phyloP scores from a whole-genome alignment of 2,329 filamentous ascomycete genomes.

The Stagonosporopsis rhizophila region DNA sequence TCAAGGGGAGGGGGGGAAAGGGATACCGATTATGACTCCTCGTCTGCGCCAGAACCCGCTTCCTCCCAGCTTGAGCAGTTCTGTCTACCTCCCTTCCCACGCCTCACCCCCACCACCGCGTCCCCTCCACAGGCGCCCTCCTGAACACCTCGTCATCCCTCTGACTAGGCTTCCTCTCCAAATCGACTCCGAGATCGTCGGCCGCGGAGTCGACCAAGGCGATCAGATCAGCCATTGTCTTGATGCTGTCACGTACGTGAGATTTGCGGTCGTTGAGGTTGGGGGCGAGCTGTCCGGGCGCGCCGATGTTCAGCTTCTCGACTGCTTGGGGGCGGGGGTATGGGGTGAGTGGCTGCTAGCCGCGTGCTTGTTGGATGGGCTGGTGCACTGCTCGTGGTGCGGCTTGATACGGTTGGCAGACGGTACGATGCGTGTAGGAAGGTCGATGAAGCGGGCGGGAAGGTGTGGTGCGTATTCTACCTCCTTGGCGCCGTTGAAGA shows the following conservation, averaged over 20 bases:
- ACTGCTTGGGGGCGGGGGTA: constrained; percentile 30
- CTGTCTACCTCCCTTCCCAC: no score
- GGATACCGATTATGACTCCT: no score
- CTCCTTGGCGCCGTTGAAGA: constrained; percentile 22
- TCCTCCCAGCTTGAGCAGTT: no score
- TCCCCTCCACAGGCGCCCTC: constrained; percentile 30
- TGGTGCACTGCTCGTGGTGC: not conserved
- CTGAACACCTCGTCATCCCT: constrained; percentile 37
- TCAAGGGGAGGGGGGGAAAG: no score
- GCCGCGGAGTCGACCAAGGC: constrained; percentile 47
- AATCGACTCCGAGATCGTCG: constrained; percentile 46
- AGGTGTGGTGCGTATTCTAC: constrained; percentile 7
- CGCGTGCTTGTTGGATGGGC: constrained; percentile 12
- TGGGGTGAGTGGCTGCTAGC: constrained; percentile 20
- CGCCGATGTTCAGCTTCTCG: constrained; percentile 37
- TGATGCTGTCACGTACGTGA: constrained; percentile 30
- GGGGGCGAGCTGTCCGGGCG: constrained; percentile 31
- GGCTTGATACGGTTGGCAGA: no score
- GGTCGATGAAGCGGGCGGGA: constrained; percentile 6
- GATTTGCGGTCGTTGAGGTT: constrained; percentile 43
- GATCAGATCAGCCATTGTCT: constrained; percentile 45
- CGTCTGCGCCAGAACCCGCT: no score
- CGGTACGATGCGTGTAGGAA: not conserved
- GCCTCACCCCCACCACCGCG: no score
- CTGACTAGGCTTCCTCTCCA: constrained; percentile 29